phyloP scores from a whole-genome alignment of 768 basidiomycete species.

The Tulasnella sp. region DNA sequence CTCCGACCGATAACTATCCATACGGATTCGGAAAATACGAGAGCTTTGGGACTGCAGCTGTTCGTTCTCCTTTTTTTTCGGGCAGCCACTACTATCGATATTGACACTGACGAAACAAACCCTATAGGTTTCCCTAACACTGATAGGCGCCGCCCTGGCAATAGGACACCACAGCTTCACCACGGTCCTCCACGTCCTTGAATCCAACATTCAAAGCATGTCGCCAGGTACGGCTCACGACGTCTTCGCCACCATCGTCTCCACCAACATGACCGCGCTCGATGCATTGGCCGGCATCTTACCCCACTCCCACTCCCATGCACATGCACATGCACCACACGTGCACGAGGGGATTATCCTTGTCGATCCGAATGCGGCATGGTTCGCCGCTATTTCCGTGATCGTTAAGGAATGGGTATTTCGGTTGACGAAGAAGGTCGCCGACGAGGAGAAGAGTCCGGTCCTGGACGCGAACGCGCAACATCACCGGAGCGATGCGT shows the following conservation, averaged over 20 bases:
- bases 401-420: slow-evolving; percentile 89
- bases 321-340: slow-evolving; percentile 37
- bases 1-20: slow-evolving; percentile 71
- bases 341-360: slow-evolving; percentile 32
- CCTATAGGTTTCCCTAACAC: slow-evolving; percentile 51
- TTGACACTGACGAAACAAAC: neutral
- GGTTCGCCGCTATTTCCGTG: slow-evolving; percentile 81
- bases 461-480: slow-evolving; percentile 93
- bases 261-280: slow-evolving; percentile 21
- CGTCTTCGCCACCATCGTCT: slow-evolving; percentile 35
- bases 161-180: slow-evolving; percentile 79
- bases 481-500: slow-evolving; percentile 95
- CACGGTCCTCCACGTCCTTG: slow-evolving; percentile 63
- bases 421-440: slow-evolving; percentile 76
- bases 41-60: slow-evolving; percentile 83
- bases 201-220: slow-evolving; percentile 50
- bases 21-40: slow-evolving; percentile 89
- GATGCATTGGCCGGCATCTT: slow-evolving; percentile 5
- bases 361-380: slow-evolving; percentile 89
- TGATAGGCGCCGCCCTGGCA: slow-evolving; percentile 68
- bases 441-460: slow-evolving; percentile 80
- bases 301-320: slow-evolving; percentile 30
- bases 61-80: neutral
- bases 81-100: no score
- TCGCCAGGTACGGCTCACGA: slow-evolving; percentile 55